Conservation (phyloP, 305 asterid species). For the Fraxinus floribunda region DNA sequence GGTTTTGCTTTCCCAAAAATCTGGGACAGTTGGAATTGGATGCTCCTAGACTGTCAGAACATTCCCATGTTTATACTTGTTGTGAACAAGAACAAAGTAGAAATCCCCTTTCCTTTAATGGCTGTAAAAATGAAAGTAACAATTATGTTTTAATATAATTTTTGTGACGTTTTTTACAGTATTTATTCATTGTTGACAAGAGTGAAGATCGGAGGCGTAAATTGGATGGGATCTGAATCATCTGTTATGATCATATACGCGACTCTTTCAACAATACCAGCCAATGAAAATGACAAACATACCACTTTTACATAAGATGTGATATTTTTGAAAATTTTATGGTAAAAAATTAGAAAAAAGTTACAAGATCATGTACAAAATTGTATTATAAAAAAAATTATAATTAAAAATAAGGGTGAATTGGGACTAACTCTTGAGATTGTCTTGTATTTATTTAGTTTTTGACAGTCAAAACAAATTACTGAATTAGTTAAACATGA, state of each 20-base stretch:
- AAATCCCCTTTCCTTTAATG: conserved; percentile 19
- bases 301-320: background rate
- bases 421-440: background rate
- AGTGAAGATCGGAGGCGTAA: background rate
- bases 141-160: background rate
- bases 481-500: background rate
- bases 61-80: conserved; percentile 23
- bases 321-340: background rate
- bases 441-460: background rate
- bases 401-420: background rate
- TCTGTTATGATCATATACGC: background rate
- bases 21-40: conserved; percentile 27
- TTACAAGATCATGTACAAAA: background rate
- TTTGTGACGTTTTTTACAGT: background rate
- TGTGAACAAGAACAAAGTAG: conserved; percentile 20
- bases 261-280: background rate
- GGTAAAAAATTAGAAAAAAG: background rate
- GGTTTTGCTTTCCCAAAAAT: conserved; percentile 23
- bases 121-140: background rate
- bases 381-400: background rate
- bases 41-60: conserved; percentile 32
- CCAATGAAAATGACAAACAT: background rate
- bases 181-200: background rate
- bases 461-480: background rate
- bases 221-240: conserved; percentile 1